Percentiles rank a stretch among this genome's conserved stretches.
Evolutionary conservation across 768 basidiomycete species (phyloP).

Genomic region (Termitomyces sp.): DNA sequence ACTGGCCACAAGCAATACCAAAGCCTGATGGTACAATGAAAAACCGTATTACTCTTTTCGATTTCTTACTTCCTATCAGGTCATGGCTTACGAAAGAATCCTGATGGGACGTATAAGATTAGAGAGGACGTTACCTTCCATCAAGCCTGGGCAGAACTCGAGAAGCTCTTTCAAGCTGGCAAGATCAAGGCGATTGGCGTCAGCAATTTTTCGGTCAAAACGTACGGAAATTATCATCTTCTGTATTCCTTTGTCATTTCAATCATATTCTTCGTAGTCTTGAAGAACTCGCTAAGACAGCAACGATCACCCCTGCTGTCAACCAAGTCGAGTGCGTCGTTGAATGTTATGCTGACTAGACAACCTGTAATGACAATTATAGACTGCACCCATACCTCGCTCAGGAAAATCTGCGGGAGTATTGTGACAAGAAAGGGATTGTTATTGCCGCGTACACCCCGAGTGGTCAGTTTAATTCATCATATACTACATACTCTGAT

Average conservation of each 20-base stretch:
- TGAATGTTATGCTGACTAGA: neutral
- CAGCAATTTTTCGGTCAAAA: conserved; percentile 57
- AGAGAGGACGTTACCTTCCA: conserved; percentile 30
- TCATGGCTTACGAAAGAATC: conserved; percentile 11
- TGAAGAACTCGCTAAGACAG: conserved; percentile 33
- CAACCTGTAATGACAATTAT: neutral
- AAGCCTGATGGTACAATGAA: conserved; percentile 25
- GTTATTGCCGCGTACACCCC: conserved; percentile 45
- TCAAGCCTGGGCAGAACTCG: conserved; percentile 33
- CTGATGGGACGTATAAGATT: conserved; percentile 29
- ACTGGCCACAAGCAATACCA: conserved; percentile 40
- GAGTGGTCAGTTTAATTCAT: conserved; percentile 24
- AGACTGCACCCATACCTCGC: conserved; percentile 50
- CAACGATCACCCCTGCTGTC: conserved; percentile 39
- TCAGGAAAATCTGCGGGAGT: conserved; percentile 40
- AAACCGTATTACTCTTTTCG: neutral
- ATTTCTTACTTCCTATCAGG: neutral
- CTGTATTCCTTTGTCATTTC: neutral
- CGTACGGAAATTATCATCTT: conserved; percentile 23
- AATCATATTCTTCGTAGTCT: conserved; percentile 19
- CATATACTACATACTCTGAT: neutral
- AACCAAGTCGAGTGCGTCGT: conserved; percentile 42
- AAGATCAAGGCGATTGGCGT: conserved; percentile 51
- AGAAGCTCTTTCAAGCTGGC: conserved; percentile 37
- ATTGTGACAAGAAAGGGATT: conserved; percentile 46